These are phyloP conservation scores for Geoglossum cookeanum DNA, from an alignment of 2,329 filamentous ascomycete genomes.

Conservation along the genomic window DNA sequence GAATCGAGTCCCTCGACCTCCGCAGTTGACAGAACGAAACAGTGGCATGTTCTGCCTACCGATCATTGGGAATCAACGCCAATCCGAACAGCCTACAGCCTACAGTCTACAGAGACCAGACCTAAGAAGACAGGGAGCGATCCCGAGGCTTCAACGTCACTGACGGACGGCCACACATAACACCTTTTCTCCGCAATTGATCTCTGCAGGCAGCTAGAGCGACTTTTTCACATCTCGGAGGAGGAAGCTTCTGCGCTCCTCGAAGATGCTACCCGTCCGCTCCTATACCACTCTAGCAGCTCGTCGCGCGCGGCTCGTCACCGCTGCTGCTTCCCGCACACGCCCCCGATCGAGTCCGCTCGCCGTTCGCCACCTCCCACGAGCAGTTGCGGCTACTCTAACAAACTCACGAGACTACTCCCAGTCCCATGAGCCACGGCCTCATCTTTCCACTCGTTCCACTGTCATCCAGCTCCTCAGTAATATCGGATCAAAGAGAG, in stretches of 20 bases:
- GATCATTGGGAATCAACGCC: background rate
- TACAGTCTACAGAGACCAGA: too few species aligned
- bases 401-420: background rate
- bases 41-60: background rate
- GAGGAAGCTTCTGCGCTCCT: too few species aligned
- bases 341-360: background rate
- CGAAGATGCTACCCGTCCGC: constrained; percentile 7
- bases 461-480: constrained; percentile 81
- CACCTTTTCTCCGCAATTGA: background rate
- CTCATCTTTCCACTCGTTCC: constrained; percentile 36
- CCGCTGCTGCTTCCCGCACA: background rate
- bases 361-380: background rate
- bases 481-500: constrained; percentile 88
- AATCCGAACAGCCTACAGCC: background rate
- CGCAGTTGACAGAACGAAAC: background rate
- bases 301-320: constrained; percentile 4
- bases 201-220: too few species aligned
- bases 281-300: constrained; percentile 6
- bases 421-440: background rate
- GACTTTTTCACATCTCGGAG: background rate
- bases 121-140: background rate
- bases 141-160: background rate
- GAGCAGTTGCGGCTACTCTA: background rate
- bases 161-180: background rate
- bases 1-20: background rate